Evolutionary conservation across 257 asterid genomes (phyloP).

Genomic region (Nicotiana knightiana): DNA sequence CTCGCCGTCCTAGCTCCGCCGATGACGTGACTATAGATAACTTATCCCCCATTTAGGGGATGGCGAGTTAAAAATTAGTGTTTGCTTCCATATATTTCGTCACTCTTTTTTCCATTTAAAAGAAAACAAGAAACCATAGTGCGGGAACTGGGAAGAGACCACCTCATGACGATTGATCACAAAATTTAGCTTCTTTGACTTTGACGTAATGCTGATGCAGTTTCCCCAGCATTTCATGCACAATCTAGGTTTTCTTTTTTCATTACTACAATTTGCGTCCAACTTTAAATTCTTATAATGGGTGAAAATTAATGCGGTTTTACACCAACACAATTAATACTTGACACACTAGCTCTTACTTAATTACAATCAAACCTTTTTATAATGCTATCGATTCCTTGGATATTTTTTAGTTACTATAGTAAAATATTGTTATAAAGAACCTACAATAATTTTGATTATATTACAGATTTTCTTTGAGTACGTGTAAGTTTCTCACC

Average conservation of each 20-base stretch:
- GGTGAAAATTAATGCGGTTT: no score
- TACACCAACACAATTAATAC: no score
- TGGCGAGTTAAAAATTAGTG: background rate
- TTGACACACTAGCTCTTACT: no score
- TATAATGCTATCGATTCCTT: no score
- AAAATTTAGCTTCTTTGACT: background rate
- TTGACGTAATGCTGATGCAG: conserved; percentile 1
- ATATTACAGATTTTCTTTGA: no score
- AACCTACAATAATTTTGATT: no score
- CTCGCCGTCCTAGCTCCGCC: no score
- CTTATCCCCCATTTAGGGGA: background rate
- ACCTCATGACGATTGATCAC: conserved; percentile 1
- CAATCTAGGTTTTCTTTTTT: background rate
- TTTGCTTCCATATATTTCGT: background rate
- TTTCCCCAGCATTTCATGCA: conserved; percentile 2
- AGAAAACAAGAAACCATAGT: background rate
- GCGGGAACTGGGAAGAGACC: background rate
- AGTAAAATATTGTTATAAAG: no score
- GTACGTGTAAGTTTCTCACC: no score
- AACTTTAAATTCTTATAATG: background rate
- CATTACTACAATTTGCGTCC: background rate
- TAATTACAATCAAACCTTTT: no score
- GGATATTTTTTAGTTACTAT: no score
- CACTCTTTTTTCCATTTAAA: background rate
- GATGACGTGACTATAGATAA: background rate